Evolutionary conservation across 1,139 yeast species (phyloP), one percentile per base, ranked within the genome.

Genomic region (Yamadazyma sp.): DNA sequence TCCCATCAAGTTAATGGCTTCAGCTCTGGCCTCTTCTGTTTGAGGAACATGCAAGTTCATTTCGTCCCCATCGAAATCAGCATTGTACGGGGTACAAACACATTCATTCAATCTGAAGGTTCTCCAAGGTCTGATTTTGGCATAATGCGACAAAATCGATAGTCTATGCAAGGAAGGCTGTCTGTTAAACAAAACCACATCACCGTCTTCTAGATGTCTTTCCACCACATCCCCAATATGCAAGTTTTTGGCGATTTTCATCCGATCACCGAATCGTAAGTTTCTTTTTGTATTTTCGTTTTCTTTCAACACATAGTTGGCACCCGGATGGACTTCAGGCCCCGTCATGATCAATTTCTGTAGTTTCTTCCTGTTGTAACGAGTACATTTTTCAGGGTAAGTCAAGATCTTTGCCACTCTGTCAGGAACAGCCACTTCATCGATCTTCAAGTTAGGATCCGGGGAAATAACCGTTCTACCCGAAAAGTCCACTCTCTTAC

Each of bases 11-110:
- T 87, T 87, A 62, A 92, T 88, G 14, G 98, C 98, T 64, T 94
- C 98, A 0, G 98, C 95, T 51, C 98, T 75, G 1, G 98, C 98
- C 64, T 94, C 99, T 64, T 94, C 98, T 0, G 98, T 92, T 66
- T 94, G 99, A 2, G 98, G 98, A 33, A 94, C 98, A 59, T 94
- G 99, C 59, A 94, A 73, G 62, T 94, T 94, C 99, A 94, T 94
- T 66, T 94, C 99, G 66, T 94, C 99, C 63, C 99, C 99, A 64
- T 94, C 99, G 59, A 94, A 94, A 77, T 94, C 99, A 31, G 99
- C 99, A 63, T 94, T 94, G 66, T 92, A 94, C 1, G 98, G 98
- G 0, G 98, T 92, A 72, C 99, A 94, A 12, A 92, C 98, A 84
- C 99, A 94, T 64, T 94, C 99, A 58, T 94, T 94, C 53, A 94